Evolutionary conservation across 768 basidiomycete species (phyloP), one percentile per base, ranked within the genome.

Genomic region (Candolleomyces aberdarensis): DNA sequence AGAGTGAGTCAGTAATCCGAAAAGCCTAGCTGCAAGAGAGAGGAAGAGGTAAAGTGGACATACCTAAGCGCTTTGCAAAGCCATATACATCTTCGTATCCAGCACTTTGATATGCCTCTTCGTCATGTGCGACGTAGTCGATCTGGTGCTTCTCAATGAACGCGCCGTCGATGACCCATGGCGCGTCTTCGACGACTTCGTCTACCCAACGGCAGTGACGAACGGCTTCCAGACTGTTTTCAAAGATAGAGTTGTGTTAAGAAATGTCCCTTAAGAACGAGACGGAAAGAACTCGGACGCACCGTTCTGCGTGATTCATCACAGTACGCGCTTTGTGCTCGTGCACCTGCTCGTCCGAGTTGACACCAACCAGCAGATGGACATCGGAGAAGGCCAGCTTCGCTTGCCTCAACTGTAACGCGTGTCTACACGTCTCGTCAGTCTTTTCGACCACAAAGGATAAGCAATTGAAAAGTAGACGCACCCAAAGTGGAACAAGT

Each of bases 141-240:
- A 99, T 96, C 73, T 88, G 72, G 72, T 91, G 86, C 72, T 89
- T 89, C 49, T 91, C 83, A 22, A 98, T 64, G 71, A 97, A 99
- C 0, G 81, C 87, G 58, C 88, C 79, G 65, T 88, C 86, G 61
- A 98, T 80, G 44, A 93, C 78, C 97, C 96, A 98, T 2, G 97
- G 97, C 3, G 90, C 91, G 43, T 93, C 90, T 5, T 92, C 83
- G 22, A 97, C 79, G 51, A 99, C 88, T 74, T 98, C 91, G 70
- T 97, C 94, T 0, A 95, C 94, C 96, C 96, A 99, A 59, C 93
- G 85, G 71, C 96, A 96, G 71, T 98, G 94, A n/a, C 92, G 81
- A n/a, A 88, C 90, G 5, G 91, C 85, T 75, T 98, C 97, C 66
- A 94, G 80, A 61, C 89, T 91, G 36, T 36, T 36, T 36, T 36